Percentiles rank a stretch among this genome's conserved stretches.
These are phyloP conservation scores for Fusarium tanahbumbuense DNA, from an alignment of 2,329 filamentous ascomycete genomes.

Conservation along the genomic window DNA sequence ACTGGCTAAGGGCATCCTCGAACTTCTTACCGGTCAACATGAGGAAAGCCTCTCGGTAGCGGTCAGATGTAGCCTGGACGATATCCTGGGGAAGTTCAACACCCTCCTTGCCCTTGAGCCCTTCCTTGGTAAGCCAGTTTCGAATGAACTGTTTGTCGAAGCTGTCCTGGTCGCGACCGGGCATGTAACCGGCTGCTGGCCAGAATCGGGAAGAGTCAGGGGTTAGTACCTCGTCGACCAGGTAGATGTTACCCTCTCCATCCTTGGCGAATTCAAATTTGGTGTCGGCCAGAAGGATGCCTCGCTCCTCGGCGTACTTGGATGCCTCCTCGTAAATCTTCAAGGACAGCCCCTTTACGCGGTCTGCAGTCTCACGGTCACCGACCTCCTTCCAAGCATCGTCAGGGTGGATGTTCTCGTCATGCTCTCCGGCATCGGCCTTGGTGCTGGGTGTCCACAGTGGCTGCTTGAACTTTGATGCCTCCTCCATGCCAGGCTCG, in stretches of 20 bases:
- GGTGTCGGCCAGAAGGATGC: slow-evolving; percentile 43
- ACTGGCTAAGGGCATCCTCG: slow-evolving; percentile 44
- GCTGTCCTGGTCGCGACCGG: slow-evolving; percentile 78
- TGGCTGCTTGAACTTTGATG: slow-evolving; percentile 71
- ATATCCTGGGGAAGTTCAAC: slow-evolving; percentile 77
- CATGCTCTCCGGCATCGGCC: slow-evolving; percentile 79
- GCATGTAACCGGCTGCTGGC: slow-evolving; percentile 71
- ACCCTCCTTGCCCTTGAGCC: slow-evolving; percentile 59
- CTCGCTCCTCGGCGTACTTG: slow-evolving; percentile 41
- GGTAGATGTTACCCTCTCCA: slow-evolving; percentile 45
- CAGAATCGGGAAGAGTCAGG: slow-evolving; percentile 84
- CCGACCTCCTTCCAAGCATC: slow-evolving; percentile 60
- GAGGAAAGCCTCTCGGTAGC: slow-evolving; percentile 81
- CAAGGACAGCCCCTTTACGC: slow-evolving; percentile 45
- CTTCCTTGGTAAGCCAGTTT: slow-evolving; percentile 80
- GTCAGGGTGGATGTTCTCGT: slow-evolving; percentile 86
- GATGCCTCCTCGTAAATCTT: slow-evolving; percentile 44
- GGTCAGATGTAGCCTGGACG: slow-evolving; percentile 71
- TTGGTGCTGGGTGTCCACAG: slow-evolving; percentile 87
- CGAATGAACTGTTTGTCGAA: slow-evolving; percentile 89
- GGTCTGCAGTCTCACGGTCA: slow-evolving; percentile 46
- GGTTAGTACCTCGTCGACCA: slow-evolving; percentile 44
- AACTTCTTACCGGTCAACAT: slow-evolving; percentile 69
- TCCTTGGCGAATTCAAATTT: slow-evolving; percentile 47
- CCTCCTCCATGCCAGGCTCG: slow-evolving; percentile 70